Evolutionary conservation across 1,139 yeast genomes (phyloP), one percentile per base, ranked within the genome.

Genomic region (Sugiyamaella castrensis): DNA sequence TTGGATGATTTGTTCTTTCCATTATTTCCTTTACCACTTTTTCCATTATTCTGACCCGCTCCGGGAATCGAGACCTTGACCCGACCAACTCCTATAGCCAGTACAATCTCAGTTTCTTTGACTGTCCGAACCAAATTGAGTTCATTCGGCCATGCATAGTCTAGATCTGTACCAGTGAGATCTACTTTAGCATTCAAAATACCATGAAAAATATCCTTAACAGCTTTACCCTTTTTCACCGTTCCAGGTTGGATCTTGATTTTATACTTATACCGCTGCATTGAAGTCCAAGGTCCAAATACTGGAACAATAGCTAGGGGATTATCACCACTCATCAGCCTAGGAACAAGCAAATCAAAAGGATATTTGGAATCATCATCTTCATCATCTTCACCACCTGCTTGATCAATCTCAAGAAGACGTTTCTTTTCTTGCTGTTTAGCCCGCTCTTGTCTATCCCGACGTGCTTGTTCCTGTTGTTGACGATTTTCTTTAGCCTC

Each of bases 251-350:
- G 88, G 37, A 92, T 70, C 66, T 92, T 91, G 35, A 87, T 84
- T 64, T 88, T 89, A 69, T 86, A 89, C 64, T 87, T 84, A 68
- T 77, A 79, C 64, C 84, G 84, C 53, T 73, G 77, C 58, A 92
- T 68, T 0, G 97, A 77, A 10, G 78, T 69, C 96, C 97, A 94
- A 1, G 98, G 98, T 0, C 92, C 98, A 74, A 89, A 91, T 8
- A 87, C 82, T 0, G 98, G 96, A 8, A 92, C 79, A 7, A 86
- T 80, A 45, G 81, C 87, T 11, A 83, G 57, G 0, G 70, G 69
- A 24, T 69, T 72, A 51, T 74, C 79, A 2, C 61, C 64, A 24
- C 66, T 54, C 12, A 59, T 57, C 30, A 72, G 61, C 28, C 61
- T 61, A 5, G 74, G 69, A 13, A 70, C 69, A 32, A 78, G 50